These are phyloP conservation scores for Fraxinus ornus DNA, from an alignment of 305 asterid species.

Conservation along the genomic window DNA sequence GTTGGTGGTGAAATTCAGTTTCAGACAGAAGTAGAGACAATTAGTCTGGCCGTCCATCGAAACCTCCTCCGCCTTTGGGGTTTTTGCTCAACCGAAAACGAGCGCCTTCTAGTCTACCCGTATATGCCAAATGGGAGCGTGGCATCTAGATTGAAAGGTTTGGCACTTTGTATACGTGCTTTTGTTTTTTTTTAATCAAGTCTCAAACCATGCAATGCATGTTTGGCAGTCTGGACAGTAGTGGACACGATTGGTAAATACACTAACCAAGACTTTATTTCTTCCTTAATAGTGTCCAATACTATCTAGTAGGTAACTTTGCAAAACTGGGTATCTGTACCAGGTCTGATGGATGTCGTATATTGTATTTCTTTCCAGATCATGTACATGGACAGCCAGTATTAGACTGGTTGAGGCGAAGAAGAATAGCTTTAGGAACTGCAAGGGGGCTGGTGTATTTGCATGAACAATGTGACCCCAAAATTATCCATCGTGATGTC, in stretches of 20 bases:
- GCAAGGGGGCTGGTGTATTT: constrained; percentile 87
- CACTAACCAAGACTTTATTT: neutral
- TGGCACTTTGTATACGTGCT: constrained; percentile 6
- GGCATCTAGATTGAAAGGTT: constrained; percentile 85
- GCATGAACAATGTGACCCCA: constrained; percentile 98
- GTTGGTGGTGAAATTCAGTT: constrained; percentile 91
- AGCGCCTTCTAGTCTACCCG: constrained; percentile 87
- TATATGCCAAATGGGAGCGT: constrained; percentile 97
- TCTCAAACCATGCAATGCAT: neutral
- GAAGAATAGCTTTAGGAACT: constrained; percentile 83
- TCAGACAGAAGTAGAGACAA: constrained; percentile 89
- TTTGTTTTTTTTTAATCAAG: neutral
- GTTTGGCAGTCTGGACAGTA: neutral
- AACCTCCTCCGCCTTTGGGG: constrained; percentile 95
- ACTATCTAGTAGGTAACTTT: neutral
- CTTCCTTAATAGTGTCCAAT: neutral
- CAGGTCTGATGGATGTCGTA: neutral
- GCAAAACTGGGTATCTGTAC: neutral
- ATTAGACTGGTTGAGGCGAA: constrained; percentile 83
- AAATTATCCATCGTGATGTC: constrained; percentile 91
- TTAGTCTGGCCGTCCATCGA: constrained; percentile 90
- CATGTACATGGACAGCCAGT: constrained; percentile 71
- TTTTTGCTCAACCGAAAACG: constrained; percentile 82
- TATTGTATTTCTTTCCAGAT: constrained; percentile 42
- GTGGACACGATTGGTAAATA: neutral